Base-by-base conservation (phyloP, 2,329 filamentous ascomycete genomes). In the Fonsecaea pedrosoi region DNA sequence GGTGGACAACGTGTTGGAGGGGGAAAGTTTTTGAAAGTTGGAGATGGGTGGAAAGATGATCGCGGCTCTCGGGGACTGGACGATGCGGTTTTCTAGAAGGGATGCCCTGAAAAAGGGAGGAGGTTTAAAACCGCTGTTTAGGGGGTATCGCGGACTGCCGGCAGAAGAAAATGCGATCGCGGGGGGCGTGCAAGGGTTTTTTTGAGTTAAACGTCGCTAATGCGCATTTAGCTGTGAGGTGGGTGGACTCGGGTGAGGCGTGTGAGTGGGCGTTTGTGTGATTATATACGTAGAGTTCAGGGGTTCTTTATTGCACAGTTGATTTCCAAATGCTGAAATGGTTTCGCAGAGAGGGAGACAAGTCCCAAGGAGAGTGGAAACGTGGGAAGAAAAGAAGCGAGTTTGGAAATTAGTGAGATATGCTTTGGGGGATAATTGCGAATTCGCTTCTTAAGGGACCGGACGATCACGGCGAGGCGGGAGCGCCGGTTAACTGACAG, bases 11-110 rank as follows among this genome's bases (percentile, higher is more conserved):
- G 50, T 53, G 42, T 61, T 61, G 59, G 21, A 40, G 59, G 50
- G 61, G 63, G 63, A 54, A 62, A 56, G 54, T 32, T 50, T 38
- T 32, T 25, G n/a, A 54, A 32, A 34, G 65, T 42, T 57, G 61
- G 65, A 50, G 45, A 50, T 50, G 45, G 45, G 10, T 25, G 45
- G 50, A 34, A 56, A 68, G 59, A 48, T 55, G 50, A 60, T 54
- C 59, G 64, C 64, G 67, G 67, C 64, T 62, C 64, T 65, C 34
- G 58, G 59, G 48, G 25, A 21, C 35, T 54, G 59, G 18, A 54
- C 34, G 59, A 32, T 54, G 53, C 25, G 54, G 35, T 56, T 55
- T 62, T 25, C 60, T 55, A 62, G 60, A 56, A 62, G 60, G 37
- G 38, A 62, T 34, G 32, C 32, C 9, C 53, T 55, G 53, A 61